Evolutionary conservation across 108 stramenopile species (phyloP), one percentile per base, ranked within the genome.

Genomic region (Asterionellopsis glacialis): DNA sequence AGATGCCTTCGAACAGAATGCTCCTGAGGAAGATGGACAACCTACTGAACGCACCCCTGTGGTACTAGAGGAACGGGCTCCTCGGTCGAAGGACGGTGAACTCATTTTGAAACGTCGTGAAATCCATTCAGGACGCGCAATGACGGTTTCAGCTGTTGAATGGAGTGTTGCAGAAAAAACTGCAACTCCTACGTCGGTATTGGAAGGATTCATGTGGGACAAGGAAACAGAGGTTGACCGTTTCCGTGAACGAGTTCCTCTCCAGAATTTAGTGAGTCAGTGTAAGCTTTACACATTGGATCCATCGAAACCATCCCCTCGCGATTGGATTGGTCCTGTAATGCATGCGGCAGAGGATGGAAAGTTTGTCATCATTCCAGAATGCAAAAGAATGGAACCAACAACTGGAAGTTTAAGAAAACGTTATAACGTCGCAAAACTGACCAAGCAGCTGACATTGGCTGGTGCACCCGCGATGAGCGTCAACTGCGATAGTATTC

Each of bases 141-240:
- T 94, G 61, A 84, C 81, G 14, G 89, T 94, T 11, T 76, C 77
- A 4, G 78, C 89, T 12, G 84, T 94, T n/a, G 86, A 87, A 65
- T 94, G 89, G 89, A 84, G 82, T 70, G 92, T 94, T 11, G 92
- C 92, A 15, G 88, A 90, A 60, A 90, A 88, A 63, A 78, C 70
- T 38, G 88, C 85, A 14, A 84, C 62, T 11, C 88, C 88, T 16
- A 77, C 87, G 0, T 82, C 80, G 11, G 70, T 65, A 1, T 63
- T 94, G 56, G 92, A 90, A 63, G 83, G 85, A 14, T 94, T 73
- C 63, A 87, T 94, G 87, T 94, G 92, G 92, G 92, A 94, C 22
- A 94, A 94, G 59, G 88, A 90, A 61, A 90, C 85, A 7, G 87
- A 94, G 61, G 92, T 90, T 11, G 92, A 94, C 71, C 68, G 88